Base-by-base conservation (phyloP, 2,329 filamentous ascomycete genomes). In the Daldinia eschscholtzii region DNA sequence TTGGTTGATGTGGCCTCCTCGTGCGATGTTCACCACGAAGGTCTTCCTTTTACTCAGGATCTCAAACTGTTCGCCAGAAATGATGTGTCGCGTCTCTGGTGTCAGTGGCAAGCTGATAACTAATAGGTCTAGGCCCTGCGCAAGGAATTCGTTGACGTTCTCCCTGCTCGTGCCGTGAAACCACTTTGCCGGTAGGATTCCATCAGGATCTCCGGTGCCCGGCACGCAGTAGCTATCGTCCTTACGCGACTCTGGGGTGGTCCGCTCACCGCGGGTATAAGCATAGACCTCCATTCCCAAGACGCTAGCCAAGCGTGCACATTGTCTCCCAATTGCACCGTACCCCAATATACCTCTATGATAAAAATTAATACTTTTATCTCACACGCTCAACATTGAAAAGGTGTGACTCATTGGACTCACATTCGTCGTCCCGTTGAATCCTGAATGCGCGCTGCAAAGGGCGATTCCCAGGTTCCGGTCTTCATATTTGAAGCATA, bases 261-360 rank as follows among this genome's bases (percentile, higher is more conserved):
- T 72, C 39, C 88, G 86, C 1, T 88, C 85, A 1, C 82, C 84
- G 1, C 88, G 88, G 3, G 90, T 92, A 78, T 89, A 91, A 0
- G 90, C 90, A 69, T 91, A 81, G 0, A 93, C 86, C 46, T 87
- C 82, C 86, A 91, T 89, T 12, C 89, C 90, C 74, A 91, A 77
- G 5, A 87, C 85, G 10, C 81, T 82, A 6, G 84, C 84, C 12
- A 90, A 82, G 4, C 79, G 77, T 1, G 80, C 82, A 30, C 75
- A 76, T 62, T 83, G 79, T 13, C 81, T 73, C 5, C 81, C 81
- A 59, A 83, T 83, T 33, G 79, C 78, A 10, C 82, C 81, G 68
- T 83, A 83, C 15, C 81, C 81, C n/a, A 83, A 75, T 30, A 82
- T 76, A 15, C 78, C 78, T 18, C 77, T 79, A 61, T 18, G 20